Percentiles rank a stretch among this genome's conserved stretches.
Evolutionary conservation across 306 rosid genomes (phyloP).

Genomic region (Prosopis cineraria): DNA sequence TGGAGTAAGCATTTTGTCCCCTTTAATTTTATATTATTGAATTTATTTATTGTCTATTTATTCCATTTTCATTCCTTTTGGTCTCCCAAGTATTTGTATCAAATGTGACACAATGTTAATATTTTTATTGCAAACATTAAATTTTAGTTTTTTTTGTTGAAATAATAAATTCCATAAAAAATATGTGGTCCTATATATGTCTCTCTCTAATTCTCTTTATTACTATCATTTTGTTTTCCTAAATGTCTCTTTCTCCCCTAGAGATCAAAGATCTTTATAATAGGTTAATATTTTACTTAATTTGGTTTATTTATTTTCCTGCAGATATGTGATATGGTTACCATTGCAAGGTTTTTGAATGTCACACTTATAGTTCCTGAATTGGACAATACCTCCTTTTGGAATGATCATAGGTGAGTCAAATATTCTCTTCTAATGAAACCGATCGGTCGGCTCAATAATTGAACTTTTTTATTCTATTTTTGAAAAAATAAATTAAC

Average conservation of each 20-base stretch:
- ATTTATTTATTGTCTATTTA: neutral
- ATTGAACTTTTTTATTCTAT: too few relatives aligned
- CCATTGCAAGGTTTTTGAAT: slow-evolving; percentile 63
- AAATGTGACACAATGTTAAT: neutral
- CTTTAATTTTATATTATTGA: neutral
- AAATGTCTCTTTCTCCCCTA: too few relatives aligned
- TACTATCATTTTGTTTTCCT: too few relatives aligned
- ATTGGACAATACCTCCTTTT: slow-evolving; percentile 70
- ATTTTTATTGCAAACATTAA: neutral
- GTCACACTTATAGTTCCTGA: slow-evolving; percentile 74
- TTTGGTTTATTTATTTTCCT: neutral
- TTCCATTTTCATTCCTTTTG: neutral
- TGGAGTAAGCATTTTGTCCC: slow-evolving; percentile 50
- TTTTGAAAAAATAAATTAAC: too few relatives aligned
- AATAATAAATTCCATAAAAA: neutral
- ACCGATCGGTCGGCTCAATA: too few relatives aligned
- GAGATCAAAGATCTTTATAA: too few relatives aligned
- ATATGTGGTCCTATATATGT: neutral
- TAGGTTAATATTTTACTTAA: too few relatives aligned
- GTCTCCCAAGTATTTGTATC: neutral
- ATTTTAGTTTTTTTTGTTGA: neutral
- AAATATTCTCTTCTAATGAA: too few relatives aligned
- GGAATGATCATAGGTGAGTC: slow-evolving; percentile 65
- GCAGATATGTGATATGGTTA: slow-evolving; percentile 82
- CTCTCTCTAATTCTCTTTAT: neutral